A percentile compares a stretch with the other conserved stretches of the same genome.
Evolutionary conservation across 495 filamentous ascomycete species (phyloP).

Genomic region (Xylaria flabelliformis): DNA sequence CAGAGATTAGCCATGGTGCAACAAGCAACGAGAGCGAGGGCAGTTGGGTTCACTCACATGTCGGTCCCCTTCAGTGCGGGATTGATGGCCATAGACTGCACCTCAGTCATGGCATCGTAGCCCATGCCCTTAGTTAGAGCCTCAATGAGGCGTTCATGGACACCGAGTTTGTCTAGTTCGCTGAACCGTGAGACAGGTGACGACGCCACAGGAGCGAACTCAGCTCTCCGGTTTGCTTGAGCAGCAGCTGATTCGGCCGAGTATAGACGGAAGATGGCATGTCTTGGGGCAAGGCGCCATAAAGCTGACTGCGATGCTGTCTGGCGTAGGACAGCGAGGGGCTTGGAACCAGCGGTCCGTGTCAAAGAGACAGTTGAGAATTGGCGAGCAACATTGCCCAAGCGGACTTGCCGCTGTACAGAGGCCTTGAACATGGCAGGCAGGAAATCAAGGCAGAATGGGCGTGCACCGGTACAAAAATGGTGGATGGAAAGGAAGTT

Average conservation of each 20-base stretch:
- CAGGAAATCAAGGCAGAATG: constrained; percentile 1
- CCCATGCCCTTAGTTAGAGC: constrained; percentile 76
- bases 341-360: constrained; percentile 32
- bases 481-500: background rate
- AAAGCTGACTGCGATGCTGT: constrained; percentile 27
- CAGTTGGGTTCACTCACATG: constrained; percentile 63
- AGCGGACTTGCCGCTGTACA: constrained; percentile 41
- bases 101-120: constrained; percentile 86
- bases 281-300: constrained; percentile 30
- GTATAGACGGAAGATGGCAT: constrained; percentile 44
- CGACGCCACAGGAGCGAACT: constrained; percentile 28
- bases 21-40: background rate
- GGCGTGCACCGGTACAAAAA: background rate
- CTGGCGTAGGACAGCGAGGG: constrained; percentile 29
- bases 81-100: constrained; percentile 85
- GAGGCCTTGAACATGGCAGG: constrained; percentile 37
- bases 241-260: constrained; percentile 44
- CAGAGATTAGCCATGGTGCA: constrained; percentile 26
- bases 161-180: constrained; percentile 66
- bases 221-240: constrained; percentile 3
- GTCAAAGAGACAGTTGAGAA: constrained; percentile 33
- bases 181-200: constrained; percentile 67
- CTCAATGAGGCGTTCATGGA: constrained; percentile 68
- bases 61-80: constrained; percentile 78
- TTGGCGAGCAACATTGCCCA: constrained; percentile 38